Percentiles rank a stretch among this genome's conserved stretches.
Conservation (phyloP, 176 grass and related monocot genomes). For the Zea mays region Zm-B73-REFERENCE-NAM-5.0 NC_050103.1:178517001-178517500, state of each 20-base stretch:
- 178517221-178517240: too few relatives aligned
- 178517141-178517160: background rate
- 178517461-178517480: background rate
- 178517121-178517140: slow-evolving; percentile 18
- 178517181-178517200: background rate
- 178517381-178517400: too few relatives aligned
- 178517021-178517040: slow-evolving; percentile 71
- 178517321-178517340: too few relatives aligned
- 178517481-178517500: background rate
- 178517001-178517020: slow-evolving; percentile 74
- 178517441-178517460: background rate
- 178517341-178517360: too few relatives aligned
- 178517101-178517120: slow-evolving; percentile 72
- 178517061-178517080: slow-evolving; percentile 61
- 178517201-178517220: background rate
- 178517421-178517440: too few relatives aligned
- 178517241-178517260: too few relatives aligned
- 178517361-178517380: too few relatives aligned
- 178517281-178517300: too few relatives aligned
- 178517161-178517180: background rate
- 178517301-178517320: too few relatives aligned
- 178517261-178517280: too few relatives aligned
- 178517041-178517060: slow-evolving; percentile 68
- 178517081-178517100: slow-evolving; percentile 68
- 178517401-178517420: too few relatives aligned